Percentiles rank a stretch among this genome's conserved stretches.
Evolutionary conservation across 176 grass and related monocot species (phyloP).

Genomic region (Puya raimondii): DNA sequence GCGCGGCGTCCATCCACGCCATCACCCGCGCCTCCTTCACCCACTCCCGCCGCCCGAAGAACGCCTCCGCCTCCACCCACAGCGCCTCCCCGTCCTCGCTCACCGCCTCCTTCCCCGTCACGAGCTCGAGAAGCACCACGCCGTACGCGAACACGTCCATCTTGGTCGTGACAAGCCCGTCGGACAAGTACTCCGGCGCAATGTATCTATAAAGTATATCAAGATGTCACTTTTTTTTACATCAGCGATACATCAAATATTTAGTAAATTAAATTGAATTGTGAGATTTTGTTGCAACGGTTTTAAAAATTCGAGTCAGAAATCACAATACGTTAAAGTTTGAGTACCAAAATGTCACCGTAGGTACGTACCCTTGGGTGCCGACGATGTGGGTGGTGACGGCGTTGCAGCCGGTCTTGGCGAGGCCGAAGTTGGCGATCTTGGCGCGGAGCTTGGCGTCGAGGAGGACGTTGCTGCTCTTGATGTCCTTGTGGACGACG

Average conservation of each 20-base stretch:
- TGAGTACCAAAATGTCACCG: slow-evolving; percentile 22
- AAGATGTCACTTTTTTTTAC: no score
- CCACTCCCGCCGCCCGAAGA: slow-evolving; percentile 24
- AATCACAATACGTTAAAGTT: no score
- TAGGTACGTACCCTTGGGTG: slow-evolving; percentile 33
- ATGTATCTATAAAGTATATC: slow-evolving; percentile 24
- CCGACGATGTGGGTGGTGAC: slow-evolving; percentile 95
- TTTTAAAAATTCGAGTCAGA: no score
- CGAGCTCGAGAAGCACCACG: slow-evolving; percentile 80
- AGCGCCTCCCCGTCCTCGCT: slow-evolving; percentile 41
- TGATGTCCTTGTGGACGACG: slow-evolving; percentile 99
- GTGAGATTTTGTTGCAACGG: no score
- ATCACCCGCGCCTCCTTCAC: slow-evolving; percentile 32
- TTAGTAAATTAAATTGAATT: no score
- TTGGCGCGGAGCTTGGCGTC: slow-evolving; percentile 68
- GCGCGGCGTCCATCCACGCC: slow-evolving; percentile 65
- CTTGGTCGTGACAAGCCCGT: slow-evolving; percentile 89
- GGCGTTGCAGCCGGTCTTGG: slow-evolving; percentile 85
- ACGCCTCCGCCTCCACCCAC: slow-evolving; percentile 67
- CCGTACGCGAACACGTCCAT: slow-evolving; percentile 96
- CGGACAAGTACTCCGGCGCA: slow-evolving; percentile 83
- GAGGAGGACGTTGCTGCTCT: slow-evolving; percentile 88
- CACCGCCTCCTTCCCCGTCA: slow-evolving; percentile 59
- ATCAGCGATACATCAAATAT: no score
- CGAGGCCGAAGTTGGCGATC: slow-evolving; percentile 99